phyloP scores from a whole-genome alignment of 2,329 filamentous ascomycete genomes.

The Apiospora malaysiana region DNA sequence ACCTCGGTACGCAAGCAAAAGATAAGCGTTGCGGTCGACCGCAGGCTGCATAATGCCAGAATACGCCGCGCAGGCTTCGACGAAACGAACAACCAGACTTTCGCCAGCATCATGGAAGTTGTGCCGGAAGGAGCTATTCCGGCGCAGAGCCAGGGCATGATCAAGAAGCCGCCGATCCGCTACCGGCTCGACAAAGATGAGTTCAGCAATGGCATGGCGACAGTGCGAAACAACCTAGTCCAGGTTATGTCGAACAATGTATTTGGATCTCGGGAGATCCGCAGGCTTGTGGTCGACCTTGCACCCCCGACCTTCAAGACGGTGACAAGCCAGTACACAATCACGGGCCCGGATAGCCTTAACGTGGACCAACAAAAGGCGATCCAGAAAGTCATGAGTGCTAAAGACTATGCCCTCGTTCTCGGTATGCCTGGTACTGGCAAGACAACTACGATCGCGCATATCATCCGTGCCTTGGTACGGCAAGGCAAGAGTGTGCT shows the following conservation, averaged over 20 bases:
- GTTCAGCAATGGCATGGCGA: constrained; percentile 97
- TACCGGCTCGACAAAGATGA: constrained; percentile 97
- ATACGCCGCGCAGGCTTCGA: constrained; percentile 79
- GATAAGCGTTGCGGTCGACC: constrained; percentile 89
- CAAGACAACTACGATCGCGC: constrained; percentile 97
- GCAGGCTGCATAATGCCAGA: constrained; percentile 85
- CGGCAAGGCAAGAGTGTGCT: constrained; percentile 91
- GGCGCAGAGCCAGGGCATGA: constrained; percentile 57
- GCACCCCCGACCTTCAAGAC: constrained; percentile 75
- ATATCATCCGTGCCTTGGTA: constrained; percentile 91
- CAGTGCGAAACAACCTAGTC: constrained; percentile 90
- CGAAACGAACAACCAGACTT: constrained; percentile 78
- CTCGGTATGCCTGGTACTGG: constrained; percentile 98
- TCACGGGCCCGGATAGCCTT: constrained; percentile 69
- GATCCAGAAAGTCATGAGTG: constrained; percentile 94
- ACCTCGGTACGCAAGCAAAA: constrained; percentile 75
- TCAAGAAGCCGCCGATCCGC: constrained; percentile 61
- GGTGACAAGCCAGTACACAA: constrained; percentile 65
- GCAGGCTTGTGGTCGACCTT: constrained; percentile 81
- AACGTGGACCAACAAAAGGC: constrained; percentile 88
- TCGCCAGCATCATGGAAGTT: constrained; percentile 91
- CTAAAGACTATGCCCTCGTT: constrained; percentile 94
- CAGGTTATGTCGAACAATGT: constrained; percentile 86
- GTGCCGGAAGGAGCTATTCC: constrained; percentile 59
- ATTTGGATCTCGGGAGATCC: constrained; percentile 73